Conservation (phyloP, 176 grass and related monocot species). For the Pontederia crassipes region DNA sequence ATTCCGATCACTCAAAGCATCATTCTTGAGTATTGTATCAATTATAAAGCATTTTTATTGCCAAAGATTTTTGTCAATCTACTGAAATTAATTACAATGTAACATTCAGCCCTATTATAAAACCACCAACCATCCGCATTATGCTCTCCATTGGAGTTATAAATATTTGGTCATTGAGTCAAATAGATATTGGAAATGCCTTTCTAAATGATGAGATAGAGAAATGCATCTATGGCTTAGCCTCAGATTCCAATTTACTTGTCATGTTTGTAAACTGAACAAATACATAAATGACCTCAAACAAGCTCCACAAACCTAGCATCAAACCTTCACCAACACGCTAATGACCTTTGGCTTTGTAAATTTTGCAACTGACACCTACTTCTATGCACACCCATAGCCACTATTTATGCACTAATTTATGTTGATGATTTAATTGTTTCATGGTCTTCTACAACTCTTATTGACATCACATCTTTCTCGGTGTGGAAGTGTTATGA, state of each 20-base stretch:
- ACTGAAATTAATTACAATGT: not conserved
- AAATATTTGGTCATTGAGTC: not conserved
- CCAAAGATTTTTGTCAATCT: not conserved
- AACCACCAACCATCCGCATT: not conserved
- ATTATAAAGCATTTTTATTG: slow-evolving; percentile 5
- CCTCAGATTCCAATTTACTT: not conserved
- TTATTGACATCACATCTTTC: too few species aligned
- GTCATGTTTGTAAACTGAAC: slow-evolving; percentile 4
- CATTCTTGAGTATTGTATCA: too few species aligned
- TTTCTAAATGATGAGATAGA: not conserved
- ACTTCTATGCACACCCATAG: not conserved
- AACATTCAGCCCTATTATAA: slow-evolving; percentile 6
- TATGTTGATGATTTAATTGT: not conserved
- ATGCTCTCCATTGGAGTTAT: not conserved
- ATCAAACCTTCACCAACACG: not conserved
- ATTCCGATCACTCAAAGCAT: too few species aligned
- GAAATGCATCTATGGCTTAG: not conserved
- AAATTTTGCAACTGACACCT: not conserved
- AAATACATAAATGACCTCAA: slow-evolving; percentile 9
- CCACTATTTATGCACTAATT: not conserved
- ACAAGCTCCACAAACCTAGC: not conserved
- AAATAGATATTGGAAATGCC: not conserved
- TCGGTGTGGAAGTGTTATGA: too few species aligned
- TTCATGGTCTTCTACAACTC: too few species aligned
- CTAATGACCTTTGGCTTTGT: not conserved